phyloP scores from a whole-genome alignment of 768 basidiomycete genomes.

The Chalciporus sphaerocephalus region DNA sequence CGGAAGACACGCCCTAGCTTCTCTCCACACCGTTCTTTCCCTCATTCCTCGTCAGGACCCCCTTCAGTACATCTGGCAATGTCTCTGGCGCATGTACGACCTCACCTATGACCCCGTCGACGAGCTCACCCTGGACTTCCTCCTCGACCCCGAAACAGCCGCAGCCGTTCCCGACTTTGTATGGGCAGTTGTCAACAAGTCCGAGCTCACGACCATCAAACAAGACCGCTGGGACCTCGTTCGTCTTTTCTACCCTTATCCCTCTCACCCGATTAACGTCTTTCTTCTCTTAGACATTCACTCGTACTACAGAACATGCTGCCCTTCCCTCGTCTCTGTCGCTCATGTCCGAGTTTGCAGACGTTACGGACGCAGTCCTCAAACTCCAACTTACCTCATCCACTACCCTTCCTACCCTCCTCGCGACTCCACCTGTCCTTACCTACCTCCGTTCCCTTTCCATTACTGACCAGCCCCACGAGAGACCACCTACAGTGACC shows the following conservation, averaged over 20 bases:
- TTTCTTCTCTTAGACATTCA: conserved; percentile 60
- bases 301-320: conserved; percentile 66
- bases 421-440: conserved; percentile 60
- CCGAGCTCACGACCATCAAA: conserved; percentile 66
- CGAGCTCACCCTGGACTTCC: conserved; percentile 75
- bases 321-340: conserved; percentile 57
- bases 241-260: conserved; percentile 27
- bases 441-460: conserved; percentile 84
- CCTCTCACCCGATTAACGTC: conserved; percentile 2
- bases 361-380: conserved; percentile 74
- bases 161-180: conserved; percentile 62
- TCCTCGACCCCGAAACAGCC: conserved; percentile 42
- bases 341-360: conserved; percentile 87
- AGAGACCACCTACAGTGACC: conserved; percentile 55
- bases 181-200: conserved; percentile 80
- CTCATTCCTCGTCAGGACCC: conserved; percentile 84
- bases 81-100: conserved; percentile 63
- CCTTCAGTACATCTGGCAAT: conserved; percentile 59
- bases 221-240: conserved; percentile 85
- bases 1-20: conserved; percentile 71
- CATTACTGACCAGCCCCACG: conserved; percentile 82
- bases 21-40: conserved; percentile 75
- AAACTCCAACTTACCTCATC: conserved; percentile 42
- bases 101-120: conserved; percentile 68
- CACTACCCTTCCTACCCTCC: conserved; percentile 49